phyloP scores from a whole-genome alignment of 2,329 filamentous ascomycete species.

The Verticillium nonalfalfae region DNA sequence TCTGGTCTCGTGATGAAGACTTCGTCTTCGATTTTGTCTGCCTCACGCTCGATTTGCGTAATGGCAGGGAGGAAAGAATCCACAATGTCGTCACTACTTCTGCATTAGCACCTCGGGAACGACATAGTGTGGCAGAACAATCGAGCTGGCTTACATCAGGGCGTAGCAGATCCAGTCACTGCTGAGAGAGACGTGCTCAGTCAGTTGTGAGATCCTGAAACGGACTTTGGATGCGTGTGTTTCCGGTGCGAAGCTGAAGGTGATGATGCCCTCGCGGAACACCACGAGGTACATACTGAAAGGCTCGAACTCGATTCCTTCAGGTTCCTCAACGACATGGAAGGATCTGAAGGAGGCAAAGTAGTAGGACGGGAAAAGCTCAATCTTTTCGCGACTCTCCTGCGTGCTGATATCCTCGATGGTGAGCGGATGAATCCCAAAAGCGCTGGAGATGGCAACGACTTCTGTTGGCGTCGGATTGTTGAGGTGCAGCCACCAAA shows the following conservation, averaged over 20 bases:
- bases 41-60: constrained; percentile 76
- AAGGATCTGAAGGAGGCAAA: constrained; percentile 97
- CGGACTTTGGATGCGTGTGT: constrained; percentile 83
- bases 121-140: background rate
- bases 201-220: constrained; percentile 83
- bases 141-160: constrained; percentile 62
- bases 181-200: constrained; percentile 90
- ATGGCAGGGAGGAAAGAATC: constrained; percentile 92
- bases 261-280: constrained; percentile 89
- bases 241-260: constrained; percentile 87
- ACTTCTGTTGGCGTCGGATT: constrained; percentile 87
- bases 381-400: constrained; percentile 96
- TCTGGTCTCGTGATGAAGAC: constrained; percentile 89
- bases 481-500: constrained; percentile 98
- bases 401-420: constrained; percentile 94
- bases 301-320: constrained; percentile 80
- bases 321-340: constrained; percentile 68
- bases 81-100: constrained; percentile 80
- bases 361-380: constrained; percentile 95
- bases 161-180: constrained; percentile 99
- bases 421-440: constrained; percentile 91
- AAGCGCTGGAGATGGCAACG: constrained; percentile 82
- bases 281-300: constrained; percentile 97
- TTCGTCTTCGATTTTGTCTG: constrained; percentile 89
- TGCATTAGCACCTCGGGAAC: background rate